Evolutionary conservation across 2,329 filamentous ascomycete genomes (phyloP), one percentile per base, ranked within the genome.

Genomic region (Verticillium nubilum): DNA sequence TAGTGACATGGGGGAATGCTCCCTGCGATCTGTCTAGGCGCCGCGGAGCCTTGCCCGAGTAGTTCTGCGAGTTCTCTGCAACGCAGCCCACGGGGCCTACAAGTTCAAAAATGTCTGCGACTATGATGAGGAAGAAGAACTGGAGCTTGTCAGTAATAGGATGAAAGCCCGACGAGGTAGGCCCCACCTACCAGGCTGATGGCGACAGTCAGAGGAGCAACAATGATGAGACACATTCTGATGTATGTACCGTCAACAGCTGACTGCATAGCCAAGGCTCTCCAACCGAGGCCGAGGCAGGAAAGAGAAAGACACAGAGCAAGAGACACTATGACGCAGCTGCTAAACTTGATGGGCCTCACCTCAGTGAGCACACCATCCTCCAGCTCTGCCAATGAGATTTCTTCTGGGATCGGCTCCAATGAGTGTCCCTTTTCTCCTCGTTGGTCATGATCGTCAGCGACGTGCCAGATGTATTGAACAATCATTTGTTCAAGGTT

Each of bases 201-300:
- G 78, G 86, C 88, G 26, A 83, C 72, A 67, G 87, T 82, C 23
- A 84, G 70, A 0, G 85, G 77, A 10, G 80, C 67, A 50, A 77
- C 78, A 13, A 76, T 67, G 1, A 86, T 33, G 59, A 89, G 80
- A 5, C 79, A 79, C 12, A 87, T 63, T 37, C 86, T 80, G 37
- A 78, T 61, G 63, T 79, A 88, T 54, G 74, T 76, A 23, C 74
- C 72, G 66, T 88, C 85, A 15, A 82, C 74, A 19, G 74, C 68
- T 27, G 82, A 72, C 69, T 88, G 77, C 53, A 83, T 76, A 2
- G 80, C 82, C 47, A 89, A 67, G 37, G 76, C 66, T 59, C 80
- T 75, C 74, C 79, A 86, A 59, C 86, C 86, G 26, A 80, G 67
- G 3, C 83, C 86, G 23, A 88, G 72, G 47, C 81, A 82, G 7